These are phyloP conservation scores for Eucalyptus albens DNA, from an alignment of 345 rosid genomes.

Conservation along the genomic window DNA sequence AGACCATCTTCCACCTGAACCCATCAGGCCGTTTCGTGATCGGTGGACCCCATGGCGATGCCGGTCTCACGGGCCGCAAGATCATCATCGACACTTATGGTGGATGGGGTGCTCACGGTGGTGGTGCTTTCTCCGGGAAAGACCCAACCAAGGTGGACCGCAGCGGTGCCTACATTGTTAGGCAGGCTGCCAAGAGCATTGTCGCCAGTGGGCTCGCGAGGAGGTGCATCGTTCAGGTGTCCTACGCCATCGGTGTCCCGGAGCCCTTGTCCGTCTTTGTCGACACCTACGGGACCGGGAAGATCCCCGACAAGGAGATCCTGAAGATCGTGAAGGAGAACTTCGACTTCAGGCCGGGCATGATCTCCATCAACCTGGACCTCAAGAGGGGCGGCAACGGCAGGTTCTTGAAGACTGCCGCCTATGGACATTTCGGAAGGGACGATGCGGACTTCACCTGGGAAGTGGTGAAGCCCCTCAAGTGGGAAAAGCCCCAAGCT, in stretches of 20 bases:
- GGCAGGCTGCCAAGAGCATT: constrained; percentile 51
- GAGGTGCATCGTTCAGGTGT: constrained; percentile 55
- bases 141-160: constrained; percentile 79
- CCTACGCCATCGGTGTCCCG: constrained; percentile 54
- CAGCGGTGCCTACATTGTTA: constrained; percentile 69
- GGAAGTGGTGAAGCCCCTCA: constrained; percentile 52
- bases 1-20: constrained; percentile 79
- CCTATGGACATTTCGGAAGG: constrained; percentile 47
- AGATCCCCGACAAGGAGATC: constrained; percentile 43
- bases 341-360: constrained; percentile 53
- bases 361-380: constrained; percentile 48
- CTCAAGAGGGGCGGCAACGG: constrained; percentile 44
- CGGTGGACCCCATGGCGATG: constrained; percentile 78
- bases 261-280: constrained; percentile 50
- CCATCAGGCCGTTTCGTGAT: constrained; percentile 78
- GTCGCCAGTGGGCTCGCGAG: constrained; percentile 44
- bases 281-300: constrained; percentile 35
- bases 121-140: constrained; percentile 79
- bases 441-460: constrained; percentile 49
- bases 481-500: constrained; percentile 26
- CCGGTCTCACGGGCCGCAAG: constrained; percentile 76
- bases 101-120: constrained; percentile 80
- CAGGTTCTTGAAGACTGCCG: constrained; percentile 51
- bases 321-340: constrained; percentile 49
- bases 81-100: constrained; percentile 78